Conservation (phyloP, 306 rosid genomes). For the Geum urbanum region DNA sequence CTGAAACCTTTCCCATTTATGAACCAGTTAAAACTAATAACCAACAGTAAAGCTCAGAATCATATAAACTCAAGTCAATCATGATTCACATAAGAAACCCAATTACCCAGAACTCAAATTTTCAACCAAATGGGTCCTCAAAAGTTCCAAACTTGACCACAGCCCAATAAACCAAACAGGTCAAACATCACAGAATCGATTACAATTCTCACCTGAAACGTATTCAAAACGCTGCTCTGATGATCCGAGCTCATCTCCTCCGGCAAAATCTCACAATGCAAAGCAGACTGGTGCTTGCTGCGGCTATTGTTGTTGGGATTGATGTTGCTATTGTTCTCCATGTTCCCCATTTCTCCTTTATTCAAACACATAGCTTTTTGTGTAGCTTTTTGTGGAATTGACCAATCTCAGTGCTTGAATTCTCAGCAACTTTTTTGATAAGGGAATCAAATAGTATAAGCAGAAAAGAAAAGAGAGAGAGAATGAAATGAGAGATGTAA, state of each 20-base stretch:
- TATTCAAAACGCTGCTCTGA: constrained; percentile 33
- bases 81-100: background rate
- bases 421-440: constrained; percentile 31
- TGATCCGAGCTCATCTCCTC: constrained; percentile 31
- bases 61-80: background rate
- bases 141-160: constrained; percentile 9
- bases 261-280: constrained; percentile 54
- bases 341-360: constrained; percentile 45
- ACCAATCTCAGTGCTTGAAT: constrained; percentile 18
- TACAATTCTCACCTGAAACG: constrained; percentile 45
- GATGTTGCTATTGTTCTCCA: constrained; percentile 29
- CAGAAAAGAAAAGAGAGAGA: constrained; percentile 8
- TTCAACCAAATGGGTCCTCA: constrained; percentile 12
- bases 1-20: background rate
- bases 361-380: constrained; percentile 58
- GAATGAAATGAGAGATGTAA: background rate
- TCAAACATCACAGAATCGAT: constrained; percentile 5
- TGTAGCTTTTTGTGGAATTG: background rate
- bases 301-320: constrained; percentile 33
- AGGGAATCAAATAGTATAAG: constrained; percentile 33
- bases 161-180: constrained; percentile 11
- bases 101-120: constrained; percentile 3
- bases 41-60: background rate
- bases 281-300: constrained; percentile 42
- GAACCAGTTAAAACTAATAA: background rate